Percentiles rank a stretch among this genome's conserved stretches.
Conservation (phyloP, 2,329 filamentous ascomycete genomes). For the Neopestalotiopsis clavispora region DNA sequence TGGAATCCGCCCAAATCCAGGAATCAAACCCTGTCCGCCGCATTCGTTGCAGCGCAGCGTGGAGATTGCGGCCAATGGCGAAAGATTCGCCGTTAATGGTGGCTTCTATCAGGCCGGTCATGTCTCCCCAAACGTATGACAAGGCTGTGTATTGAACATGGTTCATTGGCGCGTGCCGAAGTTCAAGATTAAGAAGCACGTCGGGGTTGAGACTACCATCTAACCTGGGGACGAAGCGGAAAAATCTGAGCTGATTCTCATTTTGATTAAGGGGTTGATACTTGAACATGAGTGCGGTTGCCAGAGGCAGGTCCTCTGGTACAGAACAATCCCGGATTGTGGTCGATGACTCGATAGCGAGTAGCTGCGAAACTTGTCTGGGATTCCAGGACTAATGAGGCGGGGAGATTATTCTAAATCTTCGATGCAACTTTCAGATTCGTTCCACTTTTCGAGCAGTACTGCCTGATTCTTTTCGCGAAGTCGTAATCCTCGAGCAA, state of each 20-base stretch:
- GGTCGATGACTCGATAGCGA: no score
- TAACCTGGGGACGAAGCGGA: background rate
- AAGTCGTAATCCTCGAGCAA: no score
- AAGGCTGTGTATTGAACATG: background rate
- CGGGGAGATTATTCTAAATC: no score
- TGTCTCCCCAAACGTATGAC: background rate
- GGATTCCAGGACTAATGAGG: no score
- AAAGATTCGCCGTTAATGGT: background rate
- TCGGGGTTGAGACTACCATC: background rate
- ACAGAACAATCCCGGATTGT: no score
- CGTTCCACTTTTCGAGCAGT: no score
- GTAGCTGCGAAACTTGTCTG: no score
- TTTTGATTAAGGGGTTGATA: background rate
- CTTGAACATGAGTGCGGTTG: background rate
- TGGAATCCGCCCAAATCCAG: background rate
- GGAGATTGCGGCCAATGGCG: background rate
- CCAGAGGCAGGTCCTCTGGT: background rate
- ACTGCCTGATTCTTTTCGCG: no score
- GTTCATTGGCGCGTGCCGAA: background rate
- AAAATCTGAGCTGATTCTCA: background rate
- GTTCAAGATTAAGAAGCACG: background rate
- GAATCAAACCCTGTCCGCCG: background rate
- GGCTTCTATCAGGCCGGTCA: background rate
- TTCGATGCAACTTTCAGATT: no score
- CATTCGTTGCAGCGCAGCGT: background rate